Percentiles rank a stretch among this genome's conserved stretches.
These are phyloP conservation scores for Candida sanyaensis DNA, from an alignment of 1,139 yeast species.

Conservation along the genomic window DNA sequence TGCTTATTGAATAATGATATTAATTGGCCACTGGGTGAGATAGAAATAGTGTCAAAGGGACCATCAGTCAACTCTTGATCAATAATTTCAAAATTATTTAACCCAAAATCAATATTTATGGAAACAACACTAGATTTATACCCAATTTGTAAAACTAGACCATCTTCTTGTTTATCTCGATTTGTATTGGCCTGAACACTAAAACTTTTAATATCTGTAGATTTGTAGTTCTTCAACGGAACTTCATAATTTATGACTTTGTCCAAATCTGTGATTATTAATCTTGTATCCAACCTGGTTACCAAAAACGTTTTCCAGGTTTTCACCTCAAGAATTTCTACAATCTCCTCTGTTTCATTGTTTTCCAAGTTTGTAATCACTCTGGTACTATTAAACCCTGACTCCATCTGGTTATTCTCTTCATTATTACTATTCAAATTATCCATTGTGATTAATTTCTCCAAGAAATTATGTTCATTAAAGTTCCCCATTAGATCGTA, in stretches of 20 bases:
- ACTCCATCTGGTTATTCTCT: not conserved
- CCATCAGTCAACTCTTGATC: slow-evolving; percentile 54
- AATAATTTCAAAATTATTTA: slow-evolving; percentile 24
- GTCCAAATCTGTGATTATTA: slow-evolving; percentile 30
- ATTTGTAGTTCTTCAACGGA: slow-evolving; percentile 18
- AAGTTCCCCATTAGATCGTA: slow-evolving; percentile 69
- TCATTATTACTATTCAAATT: not conserved
- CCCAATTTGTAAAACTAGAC: slow-evolving; percentile 26
- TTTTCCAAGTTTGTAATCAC: slow-evolving; percentile 37
- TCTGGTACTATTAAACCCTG: slow-evolving; percentile 3
- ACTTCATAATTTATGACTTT: slow-evolving; percentile 28
- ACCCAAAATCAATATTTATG: slow-evolving; percentile 26
- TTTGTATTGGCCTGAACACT: slow-evolving; percentile 8
- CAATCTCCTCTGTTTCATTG: slow-evolving; percentile 31
- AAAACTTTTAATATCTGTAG: slow-evolving; percentile 19
- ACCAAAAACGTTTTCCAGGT: slow-evolving; percentile 32
- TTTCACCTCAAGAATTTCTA: slow-evolving; percentile 24
- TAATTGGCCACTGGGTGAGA: slow-evolving; percentile 64
- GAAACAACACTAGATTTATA: slow-evolving; percentile 32
- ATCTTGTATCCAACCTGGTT: slow-evolving; percentile 27
- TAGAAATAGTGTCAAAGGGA: slow-evolving; percentile 52
- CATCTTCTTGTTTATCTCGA: slow-evolving; percentile 9
- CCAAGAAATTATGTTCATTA: slow-evolving; percentile 45
- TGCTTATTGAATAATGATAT: slow-evolving; percentile 55
- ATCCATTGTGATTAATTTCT: slow-evolving; percentile 22